These are phyloP conservation scores for Coemansia sp. DNA, from an alignment of 192 early-diverging fungal genomes.

Conservation along the genomic window DNA sequence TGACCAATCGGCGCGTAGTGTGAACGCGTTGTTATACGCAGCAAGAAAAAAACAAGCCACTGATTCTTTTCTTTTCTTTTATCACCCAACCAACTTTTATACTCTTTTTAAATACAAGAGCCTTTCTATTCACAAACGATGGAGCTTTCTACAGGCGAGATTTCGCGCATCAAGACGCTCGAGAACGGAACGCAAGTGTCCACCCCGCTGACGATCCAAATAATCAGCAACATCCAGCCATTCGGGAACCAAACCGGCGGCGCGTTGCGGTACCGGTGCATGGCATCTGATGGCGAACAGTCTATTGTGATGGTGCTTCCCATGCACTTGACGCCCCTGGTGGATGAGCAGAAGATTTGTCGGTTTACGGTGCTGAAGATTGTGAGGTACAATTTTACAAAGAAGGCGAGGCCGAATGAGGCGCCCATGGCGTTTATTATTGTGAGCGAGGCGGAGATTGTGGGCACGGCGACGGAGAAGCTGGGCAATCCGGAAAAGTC, in stretches of 20 bases:
- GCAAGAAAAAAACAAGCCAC: background rate
- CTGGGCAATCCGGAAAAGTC: conserved; percentile 18
- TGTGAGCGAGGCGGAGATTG: conserved; percentile 37
- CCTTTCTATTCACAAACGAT: background rate
- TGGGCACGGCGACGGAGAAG: conserved; percentile 30
- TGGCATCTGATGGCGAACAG: conserved; percentile 48
- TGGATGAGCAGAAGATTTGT: conserved; percentile 29
- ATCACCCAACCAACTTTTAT: background rate
- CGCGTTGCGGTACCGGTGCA: conserved; percentile 39
- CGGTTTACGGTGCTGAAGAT: conserved; percentile 38
- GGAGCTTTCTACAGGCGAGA: conserved; percentile 37
- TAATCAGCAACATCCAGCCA: conserved; percentile 40
- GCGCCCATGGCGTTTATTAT: conserved; percentile 32
- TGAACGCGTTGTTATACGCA: conserved; percentile 13
- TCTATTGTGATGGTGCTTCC: conserved; percentile 42
- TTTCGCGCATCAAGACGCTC: conserved; percentile 26
- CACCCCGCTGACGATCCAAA: conserved; percentile 24
- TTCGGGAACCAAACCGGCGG: conserved; percentile 27
- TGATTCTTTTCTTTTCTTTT: conserved; percentile 2
- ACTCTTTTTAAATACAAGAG: too few species aligned
- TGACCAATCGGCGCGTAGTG: conserved; percentile 6
- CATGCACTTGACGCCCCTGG: conserved; percentile 26
- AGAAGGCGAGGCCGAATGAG: conserved; percentile 27
- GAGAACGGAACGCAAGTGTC: conserved; percentile 20
- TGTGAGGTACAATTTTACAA: conserved; percentile 29